phyloP scores from a whole-genome alignment of 805 yeast genomes.

The Nakazawaea pomicola region DNA sequence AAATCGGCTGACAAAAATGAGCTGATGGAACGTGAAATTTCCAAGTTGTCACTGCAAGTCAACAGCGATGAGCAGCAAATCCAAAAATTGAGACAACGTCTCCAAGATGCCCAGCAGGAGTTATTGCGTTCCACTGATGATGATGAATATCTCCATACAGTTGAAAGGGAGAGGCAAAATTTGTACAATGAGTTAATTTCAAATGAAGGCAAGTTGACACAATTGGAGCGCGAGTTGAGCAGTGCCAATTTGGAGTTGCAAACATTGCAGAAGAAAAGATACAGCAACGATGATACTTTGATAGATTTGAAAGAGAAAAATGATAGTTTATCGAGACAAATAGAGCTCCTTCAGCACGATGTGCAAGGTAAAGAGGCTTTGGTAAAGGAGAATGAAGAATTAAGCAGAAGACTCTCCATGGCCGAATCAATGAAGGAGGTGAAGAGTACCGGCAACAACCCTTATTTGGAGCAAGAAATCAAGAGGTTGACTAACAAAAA shows the following conservation, averaged over 20 bases:
- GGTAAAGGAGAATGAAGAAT: slow-evolving; percentile 27
- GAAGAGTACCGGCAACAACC: slow-evolving; percentile 14
- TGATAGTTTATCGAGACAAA: slow-evolving; percentile 21
- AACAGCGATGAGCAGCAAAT: neutral
- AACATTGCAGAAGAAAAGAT: slow-evolving; percentile 17
- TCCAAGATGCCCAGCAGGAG: slow-evolving; percentile 5
- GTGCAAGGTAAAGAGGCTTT: slow-evolving; percentile 27
- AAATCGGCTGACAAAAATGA: slow-evolving; percentile 2
- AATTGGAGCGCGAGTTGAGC: slow-evolving; percentile 14
- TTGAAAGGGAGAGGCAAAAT: slow-evolving; percentile 22
- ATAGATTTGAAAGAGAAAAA: slow-evolving; percentile 25
- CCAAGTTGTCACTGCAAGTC: neutral
- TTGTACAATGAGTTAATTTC: slow-evolving; percentile 17
- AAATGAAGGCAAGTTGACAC: slow-evolving; percentile 14
- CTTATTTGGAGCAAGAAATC: slow-evolving; percentile 33
- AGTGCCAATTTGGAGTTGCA: slow-evolving; percentile 23
- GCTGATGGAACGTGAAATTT: neutral
- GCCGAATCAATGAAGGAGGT: neutral
- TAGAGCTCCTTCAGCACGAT: slow-evolving; percentile 10
- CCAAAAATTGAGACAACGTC: slow-evolving; percentile 1
- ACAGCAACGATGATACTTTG: slow-evolving; percentile 19
- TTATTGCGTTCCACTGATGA: slow-evolving; percentile 14
- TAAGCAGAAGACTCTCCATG: slow-evolving; percentile 20
- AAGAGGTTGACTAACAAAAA: slow-evolving; percentile 31
- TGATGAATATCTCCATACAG: slow-evolving; percentile 23